phyloP scores from a whole-genome alignment of 345 rosid species.

The Pelargonium nanum region DNA sequence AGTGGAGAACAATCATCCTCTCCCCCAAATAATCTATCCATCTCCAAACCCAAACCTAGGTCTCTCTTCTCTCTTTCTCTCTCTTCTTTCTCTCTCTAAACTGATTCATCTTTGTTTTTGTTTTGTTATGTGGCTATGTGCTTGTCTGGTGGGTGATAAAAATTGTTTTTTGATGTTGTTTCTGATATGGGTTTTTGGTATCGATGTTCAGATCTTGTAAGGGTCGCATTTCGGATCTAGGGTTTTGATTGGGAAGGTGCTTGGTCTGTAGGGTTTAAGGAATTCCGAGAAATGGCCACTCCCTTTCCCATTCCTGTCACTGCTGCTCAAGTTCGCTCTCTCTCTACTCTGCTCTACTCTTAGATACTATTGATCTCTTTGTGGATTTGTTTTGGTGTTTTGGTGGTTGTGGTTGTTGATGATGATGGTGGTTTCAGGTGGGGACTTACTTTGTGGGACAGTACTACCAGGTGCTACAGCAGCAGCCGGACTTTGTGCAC shows the following conservation, averaged over 20 bases:
- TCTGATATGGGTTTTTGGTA: background rate
- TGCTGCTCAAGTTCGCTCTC: constrained; percentile 26
- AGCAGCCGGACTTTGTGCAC: constrained; percentile 79
- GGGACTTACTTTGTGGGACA: constrained; percentile 96
- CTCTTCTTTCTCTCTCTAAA: constrained; percentile 1
- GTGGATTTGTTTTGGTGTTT: background rate
- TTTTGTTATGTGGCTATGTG: background rate
- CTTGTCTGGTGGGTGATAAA: background rate
- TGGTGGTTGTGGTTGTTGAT: constrained; percentile 10
- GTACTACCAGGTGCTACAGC: constrained; percentile 76
- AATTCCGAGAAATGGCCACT: constrained; percentile 19
- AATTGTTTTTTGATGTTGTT: background rate
- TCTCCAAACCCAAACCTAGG: background rate
- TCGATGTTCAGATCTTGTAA: constrained; percentile 11
- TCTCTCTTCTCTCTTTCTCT: background rate
- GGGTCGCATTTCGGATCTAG: constrained; percentile 11
- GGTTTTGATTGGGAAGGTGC: background rate
- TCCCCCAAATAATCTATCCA: background rate
- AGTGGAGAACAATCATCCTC: background rate
- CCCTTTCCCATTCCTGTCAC: constrained; percentile 29
- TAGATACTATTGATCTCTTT: background rate
- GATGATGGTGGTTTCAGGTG: constrained; percentile 31
- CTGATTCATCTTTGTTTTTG: background rate
- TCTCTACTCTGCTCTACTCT: background rate
- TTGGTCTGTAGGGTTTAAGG: background rate